Conservation (phyloP, 805 yeast genomes). For the Kluyveromyces aestuarii region DNA sequence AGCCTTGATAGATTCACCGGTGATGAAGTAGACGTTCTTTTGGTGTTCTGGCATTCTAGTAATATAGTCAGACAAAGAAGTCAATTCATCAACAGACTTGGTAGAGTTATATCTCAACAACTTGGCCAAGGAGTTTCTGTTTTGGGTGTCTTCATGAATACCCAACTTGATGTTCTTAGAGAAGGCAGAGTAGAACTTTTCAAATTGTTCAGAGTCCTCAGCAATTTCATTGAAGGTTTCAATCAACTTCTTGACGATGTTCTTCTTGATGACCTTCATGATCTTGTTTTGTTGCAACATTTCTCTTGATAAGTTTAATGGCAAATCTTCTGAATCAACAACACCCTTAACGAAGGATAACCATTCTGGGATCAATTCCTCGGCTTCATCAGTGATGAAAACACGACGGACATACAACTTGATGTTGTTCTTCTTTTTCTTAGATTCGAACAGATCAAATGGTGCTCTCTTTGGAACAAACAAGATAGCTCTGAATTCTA, state of each 20-base stretch:
- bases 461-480: slow-evolving; percentile 99
- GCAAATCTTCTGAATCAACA: slow-evolving; percentile 98
- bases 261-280: slow-evolving; percentile 98
- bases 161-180: slow-evolving; percentile 97
- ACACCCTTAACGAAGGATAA: slow-evolving; percentile 96
- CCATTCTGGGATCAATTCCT: slow-evolving; percentile 99
- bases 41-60: slow-evolving; percentile 99
- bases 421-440: slow-evolving; percentile 99
- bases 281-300: slow-evolving; percentile 99
- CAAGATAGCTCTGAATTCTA: slow-evolving; percentile 96
- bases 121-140: slow-evolving; percentile 93
- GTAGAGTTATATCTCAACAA: slow-evolving; percentile 95
- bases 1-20: slow-evolving; percentile 97
- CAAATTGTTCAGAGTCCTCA: slow-evolving; percentile 97
- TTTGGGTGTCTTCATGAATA: slow-evolving; percentile 97
- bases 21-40: slow-evolving; percentile 97
- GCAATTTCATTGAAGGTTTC: slow-evolving; percentile 99
- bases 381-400: slow-evolving; percentile 99
- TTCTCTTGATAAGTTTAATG: slow-evolving; percentile 99
- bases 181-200: slow-evolving; percentile 96
- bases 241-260: slow-evolving; percentile 94
- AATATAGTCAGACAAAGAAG: slow-evolving; percentile 93
- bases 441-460: slow-evolving; percentile 93
- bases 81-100: slow-evolving; percentile 86
- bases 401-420: slow-evolving; percentile 98